A percentile compares a stretch with the other conserved stretches of the same genome.
phyloP scores from a whole-genome alignment of 768 basidiomycete genomes.

The Daedalea quercina region DNA sequence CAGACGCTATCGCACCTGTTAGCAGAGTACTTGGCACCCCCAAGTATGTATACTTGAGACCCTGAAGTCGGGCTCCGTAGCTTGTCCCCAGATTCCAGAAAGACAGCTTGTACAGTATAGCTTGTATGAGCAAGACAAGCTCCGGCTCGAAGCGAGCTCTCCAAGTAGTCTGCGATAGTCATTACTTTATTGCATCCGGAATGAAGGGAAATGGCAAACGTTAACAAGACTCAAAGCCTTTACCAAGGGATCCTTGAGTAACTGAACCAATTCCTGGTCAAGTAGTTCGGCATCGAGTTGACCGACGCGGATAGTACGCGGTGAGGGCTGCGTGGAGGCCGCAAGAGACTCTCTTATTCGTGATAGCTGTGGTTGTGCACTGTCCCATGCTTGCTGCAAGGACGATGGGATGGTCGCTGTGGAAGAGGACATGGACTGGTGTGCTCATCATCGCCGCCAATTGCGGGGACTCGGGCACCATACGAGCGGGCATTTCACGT shows the following conservation, averaged over 20 bases:
- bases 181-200: no score
- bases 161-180: constrained; percentile 41
- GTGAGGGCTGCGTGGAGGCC: constrained; percentile 22
- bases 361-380: constrained; percentile 48
- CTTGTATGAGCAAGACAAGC: constrained; percentile 58
- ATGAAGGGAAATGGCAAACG: constrained; percentile 34
- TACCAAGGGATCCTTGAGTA: constrained; percentile 77
- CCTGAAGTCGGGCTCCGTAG: constrained; percentile 82
- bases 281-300: constrained; percentile 89
- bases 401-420: constrained; percentile 9
- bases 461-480: no score
- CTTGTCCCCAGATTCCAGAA: constrained; percentile 76
- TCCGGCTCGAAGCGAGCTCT: constrained; percentile 69
- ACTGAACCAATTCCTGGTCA: constrained; percentile 78
- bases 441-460: background rate
- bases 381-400: constrained; percentile 63
- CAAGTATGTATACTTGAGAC: constrained; percentile 46
- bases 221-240: constrained; percentile 63
- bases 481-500: no score
- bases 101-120: constrained; percentile 75
- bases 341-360: constrained; percentile 38
- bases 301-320: constrained; percentile 72
- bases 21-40: no score
- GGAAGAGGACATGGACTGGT: constrained; percentile 10
- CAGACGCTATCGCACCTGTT: no score